phyloP scores from a whole-genome alignment of 306 rosid species.

The Crotalaria pallida region DNA sequence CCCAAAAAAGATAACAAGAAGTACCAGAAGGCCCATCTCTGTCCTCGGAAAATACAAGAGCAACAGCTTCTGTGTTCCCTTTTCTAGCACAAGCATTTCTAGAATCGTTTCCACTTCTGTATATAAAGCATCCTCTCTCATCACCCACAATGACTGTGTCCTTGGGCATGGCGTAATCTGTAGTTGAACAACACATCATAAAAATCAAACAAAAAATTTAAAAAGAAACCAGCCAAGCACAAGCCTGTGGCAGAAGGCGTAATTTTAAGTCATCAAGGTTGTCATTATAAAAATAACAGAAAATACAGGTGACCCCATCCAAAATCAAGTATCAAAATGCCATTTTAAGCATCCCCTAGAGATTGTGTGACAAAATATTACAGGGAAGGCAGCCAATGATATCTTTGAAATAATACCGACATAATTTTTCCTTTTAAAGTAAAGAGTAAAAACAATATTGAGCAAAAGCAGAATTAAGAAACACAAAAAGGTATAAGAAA shows the following conservation, averaged over 20 bases:
- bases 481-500: background rate
- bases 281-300: slow-evolving; percentile 8
- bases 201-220: background rate
- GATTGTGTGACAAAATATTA: background rate
- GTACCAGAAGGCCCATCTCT: slow-evolving; percentile 50
- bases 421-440: background rate
- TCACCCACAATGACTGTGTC: slow-evolving; percentile 77
- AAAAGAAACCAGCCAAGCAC: background rate
- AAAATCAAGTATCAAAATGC: background rate
- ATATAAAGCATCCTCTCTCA: slow-evolving; percentile 49
- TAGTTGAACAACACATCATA: slow-evolving; percentile 4
- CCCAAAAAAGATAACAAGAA: slow-evolving; percentile 17
- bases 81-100: slow-evolving; percentile 31
- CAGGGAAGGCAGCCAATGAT: slow-evolving; percentile 1
- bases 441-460: background rate
- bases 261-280: background rate
- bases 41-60: slow-evolving; percentile 69
- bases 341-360: slow-evolving; percentile 2
- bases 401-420: background rate
- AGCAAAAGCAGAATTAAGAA: background rate
- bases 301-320: background rate
- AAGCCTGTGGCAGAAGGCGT: background rate
- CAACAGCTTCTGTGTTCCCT: slow-evolving; percentile 47
- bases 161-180: slow-evolving; percentile 72
- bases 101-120: slow-evolving; percentile 33